phyloP scores from a whole-genome alignment of 2,329 filamentous ascomycete genomes.

The Fusarium heterosporum region DNA sequence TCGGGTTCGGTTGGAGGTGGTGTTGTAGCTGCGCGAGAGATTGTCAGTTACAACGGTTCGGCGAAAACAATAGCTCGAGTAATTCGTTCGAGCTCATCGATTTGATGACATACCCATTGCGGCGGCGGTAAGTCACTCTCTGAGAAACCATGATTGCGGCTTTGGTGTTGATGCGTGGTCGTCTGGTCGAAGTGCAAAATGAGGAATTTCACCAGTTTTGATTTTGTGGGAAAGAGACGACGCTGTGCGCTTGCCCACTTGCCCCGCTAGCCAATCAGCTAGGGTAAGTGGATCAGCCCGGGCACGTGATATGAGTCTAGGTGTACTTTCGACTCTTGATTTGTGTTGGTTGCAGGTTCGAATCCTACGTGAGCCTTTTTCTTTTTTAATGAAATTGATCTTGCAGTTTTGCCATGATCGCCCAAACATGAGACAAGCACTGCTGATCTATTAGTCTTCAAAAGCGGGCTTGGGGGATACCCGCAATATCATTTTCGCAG shows the following conservation, averaged over 20 bases:
- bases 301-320: neutral
- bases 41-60: slow-evolving; percentile 42
- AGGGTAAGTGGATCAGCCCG: neutral
- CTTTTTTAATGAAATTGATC: too few species aligned
- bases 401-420: neutral
- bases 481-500: neutral
- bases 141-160: slow-evolving; percentile 69
- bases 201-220: slow-evolving; percentile 52
- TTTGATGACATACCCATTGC: slow-evolving; percentile 76
- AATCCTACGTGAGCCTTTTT: neutral
- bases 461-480: neutral
- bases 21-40: slow-evolving; percentile 83
- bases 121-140: slow-evolving; percentile 77
- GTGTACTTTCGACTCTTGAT: neutral
- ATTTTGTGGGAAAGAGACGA: slow-evolving; percentile 17
- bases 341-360: neutral
- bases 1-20: slow-evolving; percentile 95
- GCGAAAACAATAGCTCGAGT: slow-evolving; percentile 26
- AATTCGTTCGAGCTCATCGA: slow-evolving; percentile 35
- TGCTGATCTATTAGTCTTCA: neutral
- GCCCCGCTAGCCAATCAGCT: neutral
- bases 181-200: slow-evolving; percentile 9
- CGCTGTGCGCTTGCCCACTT: slow-evolving; percentile 47
- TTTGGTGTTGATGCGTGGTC: slow-evolving; percentile 42
- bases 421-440: neutral